Percentiles rank a stretch among this genome's conserved stretches.
phyloP scores from a whole-genome alignment of 2,329 filamentous ascomycete genomes.

The Orbilia ellipsospora region DNA sequence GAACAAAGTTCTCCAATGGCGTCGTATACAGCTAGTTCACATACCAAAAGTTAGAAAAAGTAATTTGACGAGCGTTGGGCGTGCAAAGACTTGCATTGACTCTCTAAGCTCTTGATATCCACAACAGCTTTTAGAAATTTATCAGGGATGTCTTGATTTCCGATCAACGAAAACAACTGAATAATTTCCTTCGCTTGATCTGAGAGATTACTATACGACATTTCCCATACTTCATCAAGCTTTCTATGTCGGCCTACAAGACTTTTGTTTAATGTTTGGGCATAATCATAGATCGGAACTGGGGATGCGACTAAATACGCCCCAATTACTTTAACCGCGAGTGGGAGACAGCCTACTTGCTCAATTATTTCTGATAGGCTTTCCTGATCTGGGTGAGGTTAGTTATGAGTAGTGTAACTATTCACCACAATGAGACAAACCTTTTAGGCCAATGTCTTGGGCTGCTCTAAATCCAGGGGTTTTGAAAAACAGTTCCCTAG shows the following conservation, averaged over 20 bases:
- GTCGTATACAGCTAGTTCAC: conserved; percentile 6
- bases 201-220: too few species aligned
- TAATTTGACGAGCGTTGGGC: background rate
- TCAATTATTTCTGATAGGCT: background rate
- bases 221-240: background rate
- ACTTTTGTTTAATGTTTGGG: too few species aligned
- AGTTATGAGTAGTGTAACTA: background rate
- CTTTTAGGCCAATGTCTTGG: background rate
- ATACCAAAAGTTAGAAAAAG: conserved; percentile 2
- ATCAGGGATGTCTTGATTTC: conserved; percentile 23
- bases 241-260: too few species aligned
- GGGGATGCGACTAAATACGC: conserved; percentile 9
- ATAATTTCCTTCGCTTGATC: too few species aligned
- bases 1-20: conserved; percentile 10
- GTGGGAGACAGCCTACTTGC: conserved; percentile 3
- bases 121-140: background rate
- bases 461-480: background rate
- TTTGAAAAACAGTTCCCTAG: background rate
- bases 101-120: conserved; percentile 6
- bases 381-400: conserved; percentile 2
- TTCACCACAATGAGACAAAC: background rate
- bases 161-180: conserved; percentile 21
- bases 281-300: conserved; percentile 2
- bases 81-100: background rate
- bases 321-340: conserved; percentile 11